phyloP scores from a whole-genome alignment of 257 asterid genomes.

The Solanum bulbocastanum region DNA sequence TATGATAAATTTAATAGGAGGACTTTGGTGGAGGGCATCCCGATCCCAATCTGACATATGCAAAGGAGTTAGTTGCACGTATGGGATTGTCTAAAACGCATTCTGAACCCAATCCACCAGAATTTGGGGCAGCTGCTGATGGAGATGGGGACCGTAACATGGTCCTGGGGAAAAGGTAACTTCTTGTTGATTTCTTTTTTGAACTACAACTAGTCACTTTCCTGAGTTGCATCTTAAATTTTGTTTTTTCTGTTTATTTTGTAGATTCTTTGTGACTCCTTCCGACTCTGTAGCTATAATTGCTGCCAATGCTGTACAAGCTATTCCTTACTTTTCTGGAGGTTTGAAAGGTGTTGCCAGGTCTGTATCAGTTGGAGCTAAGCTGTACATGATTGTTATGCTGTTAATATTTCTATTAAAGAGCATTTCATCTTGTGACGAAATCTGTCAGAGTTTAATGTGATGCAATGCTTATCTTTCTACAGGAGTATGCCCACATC shows the following conservation, averaged over 20 bases:
- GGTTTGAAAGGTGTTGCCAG: constrained; percentile 99
- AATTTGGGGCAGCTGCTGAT: constrained; percentile 99
- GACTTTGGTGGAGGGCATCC: constrained; percentile 99
- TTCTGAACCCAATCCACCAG: constrained; percentile 74
- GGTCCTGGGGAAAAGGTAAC: constrained; percentile 88
- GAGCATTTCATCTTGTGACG: not conserved
- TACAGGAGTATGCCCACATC: constrained; percentile 99
- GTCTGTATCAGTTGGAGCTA: constrained; percentile 13
- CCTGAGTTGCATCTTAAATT: not conserved
- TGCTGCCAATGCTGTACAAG: constrained; percentile 89
- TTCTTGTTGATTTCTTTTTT: not conserved
- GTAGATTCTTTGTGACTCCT: constrained; percentile 94
- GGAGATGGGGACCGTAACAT: constrained; percentile 99
- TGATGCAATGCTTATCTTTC: constrained; percentile 6
- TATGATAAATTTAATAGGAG: constrained; percentile 48
- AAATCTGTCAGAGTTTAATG: not conserved
- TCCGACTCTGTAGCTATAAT: constrained; percentile 98
- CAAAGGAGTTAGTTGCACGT: constrained; percentile 89
- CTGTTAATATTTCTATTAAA: not conserved
- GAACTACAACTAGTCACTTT: not conserved
- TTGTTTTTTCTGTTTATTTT: not conserved
- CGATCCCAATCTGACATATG: constrained; percentile 97
- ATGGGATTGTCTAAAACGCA: constrained; percentile 82
- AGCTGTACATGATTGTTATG: not conserved
- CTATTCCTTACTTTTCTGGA: constrained; percentile 90